These are phyloP conservation scores for Penicillium pancosmium DNA, from an alignment of 495 filamentous ascomycete species.

Conservation along the genomic window DNA sequence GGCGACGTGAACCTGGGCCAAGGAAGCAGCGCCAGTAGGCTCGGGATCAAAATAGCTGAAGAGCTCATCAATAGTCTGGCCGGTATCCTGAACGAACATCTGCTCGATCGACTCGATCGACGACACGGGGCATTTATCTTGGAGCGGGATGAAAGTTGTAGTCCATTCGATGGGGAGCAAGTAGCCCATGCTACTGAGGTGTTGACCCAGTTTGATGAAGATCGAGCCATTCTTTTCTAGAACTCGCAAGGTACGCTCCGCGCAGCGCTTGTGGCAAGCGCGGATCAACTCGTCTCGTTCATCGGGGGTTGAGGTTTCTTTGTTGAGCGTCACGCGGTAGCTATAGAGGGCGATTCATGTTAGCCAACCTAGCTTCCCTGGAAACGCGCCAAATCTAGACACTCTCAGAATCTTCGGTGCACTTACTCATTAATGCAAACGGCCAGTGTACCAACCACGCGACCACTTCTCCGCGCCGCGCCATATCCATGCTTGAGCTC, in stretches of 20 bases:
- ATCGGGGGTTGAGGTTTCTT: slow-evolving; percentile 58
- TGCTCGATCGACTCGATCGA: slow-evolving; percentile 84
- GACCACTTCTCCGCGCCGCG: slow-evolving; percentile 73
- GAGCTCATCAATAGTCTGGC: slow-evolving; percentile 72
- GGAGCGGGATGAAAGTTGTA: slow-evolving; percentile 90
- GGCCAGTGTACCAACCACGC: slow-evolving; percentile 75
- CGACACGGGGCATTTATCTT: slow-evolving; percentile 94
- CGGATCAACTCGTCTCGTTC: slow-evolving; percentile 69
- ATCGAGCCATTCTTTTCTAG: slow-evolving; percentile 95
- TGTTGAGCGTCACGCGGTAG: slow-evolving; percentile 79
- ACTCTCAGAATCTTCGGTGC: neutral
- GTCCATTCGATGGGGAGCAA: slow-evolving; percentile 94
- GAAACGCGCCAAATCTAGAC: neutral
- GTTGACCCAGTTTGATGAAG: slow-evolving; percentile 97
- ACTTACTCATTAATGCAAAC: slow-evolving; percentile 91
- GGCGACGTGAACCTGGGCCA: slow-evolving; percentile 95
- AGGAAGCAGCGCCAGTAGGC: slow-evolving; percentile 89
- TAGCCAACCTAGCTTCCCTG: neutral
- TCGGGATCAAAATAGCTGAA: slow-evolving; percentile 79
- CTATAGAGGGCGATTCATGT: slow-evolving; percentile 44
- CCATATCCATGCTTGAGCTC: slow-evolving; percentile 72
- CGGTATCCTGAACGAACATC: slow-evolving; percentile 86
- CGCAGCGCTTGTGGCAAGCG: slow-evolving; percentile 91
- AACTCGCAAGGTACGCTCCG: slow-evolving; percentile 79
- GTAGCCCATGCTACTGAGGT: slow-evolving; percentile 96